Base-by-base conservation (phyloP, 2,329 filamentous ascomycete species). In the Xylaria sp. region DNA sequence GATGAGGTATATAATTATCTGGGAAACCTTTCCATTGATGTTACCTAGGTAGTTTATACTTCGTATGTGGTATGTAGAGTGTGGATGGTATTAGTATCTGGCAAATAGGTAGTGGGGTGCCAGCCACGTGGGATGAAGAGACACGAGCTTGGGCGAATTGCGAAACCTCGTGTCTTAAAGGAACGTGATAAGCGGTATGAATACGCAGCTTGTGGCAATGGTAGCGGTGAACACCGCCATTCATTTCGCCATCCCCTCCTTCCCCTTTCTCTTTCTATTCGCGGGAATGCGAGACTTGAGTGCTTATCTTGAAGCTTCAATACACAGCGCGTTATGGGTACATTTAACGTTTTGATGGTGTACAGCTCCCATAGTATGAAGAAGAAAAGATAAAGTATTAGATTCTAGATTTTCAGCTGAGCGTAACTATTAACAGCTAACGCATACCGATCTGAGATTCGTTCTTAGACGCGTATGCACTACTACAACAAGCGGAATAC, bases 21-120 rank as follows among this genome's bases (percentile, higher is more conserved):
- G 28, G 51, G 28, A n/a, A 54, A 34, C 15, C 3, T 41, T 68
- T 68, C 63, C 64, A 50, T 50, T 20, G 13, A 23, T 68, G 63
- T 62, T 44, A 44, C 41, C 41, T 44, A 44, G 39, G 39, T 46
- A 37, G 7, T 37, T 10, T 37, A 37, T 37, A 37, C 34, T 9
- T 37, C 34, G 34, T 6, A 1, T 1, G 4, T 2, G 34, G 34
- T 37, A 25, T 25, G 23, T 25, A 37, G 34, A 10, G 34, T 7
- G 34, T 51, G 41, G 32, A 23, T 18, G 15, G 23, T 56, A 48
- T 25, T 6, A 50, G 66, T 58, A 54, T 51, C 50, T 51, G 15
- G 73, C 73, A 75, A 75, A 75, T 74, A 74, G 73, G 72, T 70
- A 65, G 58, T 65, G 73, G 63, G 58, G 60, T 68, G 58, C 6